Conservation (phyloP, 768 basidiomycete genomes). For the Pleurotus tuber-regium region DNA sequence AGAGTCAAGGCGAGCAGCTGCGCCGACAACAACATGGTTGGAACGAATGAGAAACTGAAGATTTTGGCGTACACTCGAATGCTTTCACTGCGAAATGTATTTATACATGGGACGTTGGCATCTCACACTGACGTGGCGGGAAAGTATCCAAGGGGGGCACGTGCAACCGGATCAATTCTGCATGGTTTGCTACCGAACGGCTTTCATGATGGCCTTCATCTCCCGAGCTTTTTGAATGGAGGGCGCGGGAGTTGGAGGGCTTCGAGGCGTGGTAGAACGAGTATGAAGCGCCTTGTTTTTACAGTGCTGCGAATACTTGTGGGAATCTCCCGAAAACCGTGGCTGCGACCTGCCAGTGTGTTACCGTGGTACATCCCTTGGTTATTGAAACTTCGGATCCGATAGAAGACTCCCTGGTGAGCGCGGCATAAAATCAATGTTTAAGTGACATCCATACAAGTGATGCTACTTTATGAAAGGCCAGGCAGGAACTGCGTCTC, state of each 20-base stretch:
- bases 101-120: not conserved
- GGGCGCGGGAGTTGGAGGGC: not conserved
- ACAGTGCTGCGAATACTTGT: too few species aligned
- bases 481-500: too few species aligned
- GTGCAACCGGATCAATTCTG: not conserved
- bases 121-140: conserved; percentile 14
- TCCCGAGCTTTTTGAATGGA: not conserved
- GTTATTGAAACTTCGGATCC: too few species aligned
- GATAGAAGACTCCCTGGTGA: too few species aligned
- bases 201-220: not conserved
- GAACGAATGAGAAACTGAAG: not conserved
- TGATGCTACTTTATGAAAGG: too few species aligned
- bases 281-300: too few species aligned
- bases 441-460: too few species aligned
- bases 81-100: not conserved
- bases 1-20: conserved; percentile 4
- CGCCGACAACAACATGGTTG: conserved; percentile 9
- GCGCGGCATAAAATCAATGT: too few species aligned
- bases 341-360: too few species aligned
- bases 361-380: too few species aligned
- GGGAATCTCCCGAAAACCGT: too few species aligned
- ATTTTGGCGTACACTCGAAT: not conserved
- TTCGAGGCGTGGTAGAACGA: too few species aligned
- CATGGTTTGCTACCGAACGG: not conserved
- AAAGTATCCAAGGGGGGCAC: not conserved